A percentile compares a stretch with the other conserved stretches of the same genome.
Conservation (phyloP, 257 asterid species). For the Jaltomata sinuosa region DNA sequence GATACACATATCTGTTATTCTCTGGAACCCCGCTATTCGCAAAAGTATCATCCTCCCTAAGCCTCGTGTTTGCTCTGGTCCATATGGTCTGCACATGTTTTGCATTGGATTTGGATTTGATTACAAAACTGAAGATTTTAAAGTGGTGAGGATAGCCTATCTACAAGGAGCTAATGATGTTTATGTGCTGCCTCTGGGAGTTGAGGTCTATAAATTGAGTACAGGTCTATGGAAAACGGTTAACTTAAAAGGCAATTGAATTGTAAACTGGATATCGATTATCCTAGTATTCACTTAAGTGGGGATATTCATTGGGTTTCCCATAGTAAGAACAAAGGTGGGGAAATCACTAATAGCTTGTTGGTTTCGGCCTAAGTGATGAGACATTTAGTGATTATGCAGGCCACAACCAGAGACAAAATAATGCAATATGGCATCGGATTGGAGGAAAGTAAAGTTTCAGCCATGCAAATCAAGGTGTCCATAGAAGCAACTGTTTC, state of each 20-base stretch:
- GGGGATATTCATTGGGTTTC: slow-evolving; percentile 33
- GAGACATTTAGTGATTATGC: neutral
- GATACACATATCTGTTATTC: neutral
- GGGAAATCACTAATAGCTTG: neutral
- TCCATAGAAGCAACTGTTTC: too few species aligned
- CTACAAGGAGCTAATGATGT: slow-evolving; percentile 4
- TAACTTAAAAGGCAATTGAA: neutral
- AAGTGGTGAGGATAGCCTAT: slow-evolving; percentile 12
- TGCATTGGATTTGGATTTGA: slow-evolving; percentile 7
- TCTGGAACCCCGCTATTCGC: slow-evolving; percentile 10
- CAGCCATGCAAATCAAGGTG: too few species aligned
- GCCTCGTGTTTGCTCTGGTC: neutral
- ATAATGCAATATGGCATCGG: too few species aligned
- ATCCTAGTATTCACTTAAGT: slow-evolving; percentile 10
- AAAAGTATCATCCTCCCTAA: neutral
- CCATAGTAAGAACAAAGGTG: neutral
- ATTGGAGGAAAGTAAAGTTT: too few species aligned
- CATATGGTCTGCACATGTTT: neutral
- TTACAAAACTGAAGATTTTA: too few species aligned
- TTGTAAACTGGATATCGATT: slow-evolving; percentile 14
- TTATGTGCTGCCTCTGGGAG: slow-evolving; percentile 17
- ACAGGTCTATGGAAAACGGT: too few species aligned
- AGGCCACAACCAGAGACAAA: too few species aligned
- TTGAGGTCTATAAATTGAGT: slow-evolving; percentile 8
- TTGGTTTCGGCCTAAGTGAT: slow-evolving; percentile 9